Percentiles rank a stretch among this genome's conserved stretches.
These are phyloP conservation scores for Myxozyma geophila DNA, from an alignment of 805 yeast genomes.

Conservation along the genomic window DNA sequence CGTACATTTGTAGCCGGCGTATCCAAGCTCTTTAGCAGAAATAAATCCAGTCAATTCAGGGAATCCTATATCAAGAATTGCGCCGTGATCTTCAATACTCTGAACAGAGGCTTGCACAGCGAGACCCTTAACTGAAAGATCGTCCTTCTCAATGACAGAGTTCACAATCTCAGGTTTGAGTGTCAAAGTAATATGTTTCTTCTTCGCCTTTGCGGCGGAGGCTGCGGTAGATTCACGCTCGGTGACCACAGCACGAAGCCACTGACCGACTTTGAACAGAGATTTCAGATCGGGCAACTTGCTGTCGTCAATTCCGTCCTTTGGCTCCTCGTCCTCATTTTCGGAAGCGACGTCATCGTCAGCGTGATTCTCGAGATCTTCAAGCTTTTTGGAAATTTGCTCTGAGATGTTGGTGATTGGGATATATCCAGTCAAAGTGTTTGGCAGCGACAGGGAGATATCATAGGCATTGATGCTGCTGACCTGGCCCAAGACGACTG, in stretches of 20 bases:
- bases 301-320: conserved; percentile 40
- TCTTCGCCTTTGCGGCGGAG: conserved; percentile 48
- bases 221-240: conserved; percentile 53
- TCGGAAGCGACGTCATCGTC: conserved; percentile 45
- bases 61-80: conserved; percentile 71
- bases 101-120: conserved; percentile 75
- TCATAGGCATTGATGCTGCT: conserved; percentile 63
- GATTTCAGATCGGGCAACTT: conserved; percentile 60
- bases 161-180: conserved; percentile 79
- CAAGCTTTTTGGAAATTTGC: conserved; percentile 61
- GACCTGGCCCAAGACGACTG: conserved; percentile 78
- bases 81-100: conserved; percentile 92
- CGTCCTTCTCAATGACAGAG: conserved; percentile 62
- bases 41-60: conserved; percentile 68
- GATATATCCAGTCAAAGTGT: conserved; percentile 76
- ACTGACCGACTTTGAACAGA: conserved; percentile 74
- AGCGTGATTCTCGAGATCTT: conserved; percentile 50
- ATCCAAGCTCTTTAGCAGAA: conserved; percentile 64
- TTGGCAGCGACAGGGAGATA: conserved; percentile 73
- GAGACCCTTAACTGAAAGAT: conserved; percentile 58
- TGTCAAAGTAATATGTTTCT: conserved; percentile 67
- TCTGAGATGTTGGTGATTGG: conserved; percentile 75
- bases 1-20: conserved; percentile 44
- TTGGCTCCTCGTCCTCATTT: conserved; percentile 39
- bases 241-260: conserved; percentile 81